A percentile compares a stretch with the other conserved stretches of the same genome.
These are phyloP conservation scores for Xylaria polymorpha DNA, from an alignment of 2,329 filamentous ascomycete species.

Conservation along the genomic window DNA sequence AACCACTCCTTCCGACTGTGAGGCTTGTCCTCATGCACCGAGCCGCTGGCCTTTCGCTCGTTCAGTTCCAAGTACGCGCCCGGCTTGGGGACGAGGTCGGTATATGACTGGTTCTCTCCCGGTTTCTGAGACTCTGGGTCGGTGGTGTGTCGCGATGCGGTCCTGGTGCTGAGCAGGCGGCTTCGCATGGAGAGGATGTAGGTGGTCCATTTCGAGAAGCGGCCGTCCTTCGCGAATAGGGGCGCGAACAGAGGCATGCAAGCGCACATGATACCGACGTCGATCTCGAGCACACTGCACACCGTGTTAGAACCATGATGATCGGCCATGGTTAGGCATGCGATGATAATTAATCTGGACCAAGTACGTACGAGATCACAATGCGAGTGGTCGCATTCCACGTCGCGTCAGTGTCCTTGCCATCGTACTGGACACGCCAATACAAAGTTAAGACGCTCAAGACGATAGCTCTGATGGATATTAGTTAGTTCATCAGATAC, in stretches of 20 bases:
- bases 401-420: not conserved
- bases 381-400: not conserved
- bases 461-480: not conserved
- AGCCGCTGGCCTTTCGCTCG: not conserved
- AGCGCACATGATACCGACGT: not conserved
- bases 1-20: not conserved
- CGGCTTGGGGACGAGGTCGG: not conserved
- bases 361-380: not conserved
- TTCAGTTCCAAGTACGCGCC: not conserved
- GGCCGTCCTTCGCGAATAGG: not conserved
- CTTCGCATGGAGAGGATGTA: not conserved
- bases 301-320: not conserved
- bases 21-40: not conserved
- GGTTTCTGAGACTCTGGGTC: not conserved
- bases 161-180: not conserved
- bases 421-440: not conserved
- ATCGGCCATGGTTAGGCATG: no score
- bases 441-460: not conserved
- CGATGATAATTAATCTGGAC: not conserved
- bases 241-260: not conserved
- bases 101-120: not conserved
- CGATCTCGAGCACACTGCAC: not conserved
- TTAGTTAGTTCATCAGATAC: not conserved
- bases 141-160: not conserved
- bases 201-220: not conserved